Percentiles rank a stretch among this genome's conserved stretches.
Evolutionary conservation across 257 asterid species (phyloP).

Genomic region (Nemophila menziesii): DNA sequence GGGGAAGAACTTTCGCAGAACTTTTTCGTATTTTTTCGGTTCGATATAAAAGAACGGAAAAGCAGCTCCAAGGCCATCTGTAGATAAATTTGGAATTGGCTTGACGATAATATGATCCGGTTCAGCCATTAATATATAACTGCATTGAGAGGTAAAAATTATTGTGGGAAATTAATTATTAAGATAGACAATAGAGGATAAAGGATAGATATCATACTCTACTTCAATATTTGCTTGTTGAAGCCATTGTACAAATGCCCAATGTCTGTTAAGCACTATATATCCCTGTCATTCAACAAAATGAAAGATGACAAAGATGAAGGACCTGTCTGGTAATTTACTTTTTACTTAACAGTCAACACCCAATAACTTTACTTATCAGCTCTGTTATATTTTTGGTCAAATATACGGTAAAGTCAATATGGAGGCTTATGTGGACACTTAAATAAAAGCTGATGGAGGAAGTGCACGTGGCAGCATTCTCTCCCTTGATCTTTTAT

Average conservation of each 20-base stretch:
- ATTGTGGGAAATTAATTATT: neutral
- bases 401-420: no score
- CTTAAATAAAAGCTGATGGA: no score
- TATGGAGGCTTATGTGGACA: no score
- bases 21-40: conserved; percentile 53
- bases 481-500: no score
- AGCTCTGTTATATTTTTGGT: no score
- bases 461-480: no score
- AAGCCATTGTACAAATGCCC: conserved; percentile 13
- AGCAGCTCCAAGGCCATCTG: conserved; percentile 61
- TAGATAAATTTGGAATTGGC: conserved; percentile 68
- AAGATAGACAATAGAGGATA: neutral
- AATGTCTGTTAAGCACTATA: conserved; percentile 7
- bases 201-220: conserved; percentile 1
- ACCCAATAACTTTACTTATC: no score
- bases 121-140: conserved; percentile 76
- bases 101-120: conserved; percentile 74
- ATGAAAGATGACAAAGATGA: conserved; percentile 11
- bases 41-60: conserved; percentile 79
- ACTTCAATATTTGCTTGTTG: conserved; percentile 7
- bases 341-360: no score
- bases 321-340: conserved; percentile 9
- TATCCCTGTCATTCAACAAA: conserved; percentile 12
- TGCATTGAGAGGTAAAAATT: conserved; percentile 6
- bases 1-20: conserved; percentile 54